Conservation (phyloP, 2,329 filamentous ascomycete species). For the Claviceps citrina region DNA sequence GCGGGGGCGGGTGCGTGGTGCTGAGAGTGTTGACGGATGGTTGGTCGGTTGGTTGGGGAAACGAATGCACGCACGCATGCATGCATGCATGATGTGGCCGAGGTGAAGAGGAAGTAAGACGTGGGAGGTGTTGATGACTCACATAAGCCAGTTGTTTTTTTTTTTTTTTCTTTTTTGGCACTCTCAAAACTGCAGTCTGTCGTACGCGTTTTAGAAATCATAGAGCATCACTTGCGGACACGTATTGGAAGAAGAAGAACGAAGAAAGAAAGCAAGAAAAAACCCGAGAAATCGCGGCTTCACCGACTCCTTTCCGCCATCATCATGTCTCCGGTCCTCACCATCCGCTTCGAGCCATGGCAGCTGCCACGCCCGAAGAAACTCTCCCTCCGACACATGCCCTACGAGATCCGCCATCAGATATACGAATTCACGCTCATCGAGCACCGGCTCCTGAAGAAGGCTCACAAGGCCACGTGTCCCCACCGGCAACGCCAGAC, state of each 20-base stretch:
- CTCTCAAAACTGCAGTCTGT: too few relatives aligned
- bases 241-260: too few relatives aligned
- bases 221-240: too few relatives aligned
- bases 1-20: neutral
- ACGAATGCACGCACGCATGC: neutral
- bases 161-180: too few relatives aligned
- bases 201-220: too few relatives aligned
- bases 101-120: too few relatives aligned
- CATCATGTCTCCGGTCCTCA: neutral
- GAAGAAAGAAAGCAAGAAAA: too few relatives aligned
- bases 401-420: neutral
- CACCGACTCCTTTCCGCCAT: too few relatives aligned
- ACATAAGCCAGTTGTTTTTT: too few relatives aligned
- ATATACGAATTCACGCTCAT: slow-evolving; percentile 2
- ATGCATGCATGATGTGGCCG: neutral
- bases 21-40: neutral
- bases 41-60: neutral
- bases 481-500: neutral
- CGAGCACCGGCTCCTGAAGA: neutral
- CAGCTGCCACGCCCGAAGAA: neutral
- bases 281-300: neutral
- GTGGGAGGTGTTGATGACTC: neutral
- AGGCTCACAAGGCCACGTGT: neutral
- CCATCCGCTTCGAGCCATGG: neutral
- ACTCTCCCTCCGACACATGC: neutral